These are phyloP conservation scores for Boletus nobilissimus DNA, from an alignment of 1,284 basidiomycete genomes.

Conservation along the genomic window DNA sequence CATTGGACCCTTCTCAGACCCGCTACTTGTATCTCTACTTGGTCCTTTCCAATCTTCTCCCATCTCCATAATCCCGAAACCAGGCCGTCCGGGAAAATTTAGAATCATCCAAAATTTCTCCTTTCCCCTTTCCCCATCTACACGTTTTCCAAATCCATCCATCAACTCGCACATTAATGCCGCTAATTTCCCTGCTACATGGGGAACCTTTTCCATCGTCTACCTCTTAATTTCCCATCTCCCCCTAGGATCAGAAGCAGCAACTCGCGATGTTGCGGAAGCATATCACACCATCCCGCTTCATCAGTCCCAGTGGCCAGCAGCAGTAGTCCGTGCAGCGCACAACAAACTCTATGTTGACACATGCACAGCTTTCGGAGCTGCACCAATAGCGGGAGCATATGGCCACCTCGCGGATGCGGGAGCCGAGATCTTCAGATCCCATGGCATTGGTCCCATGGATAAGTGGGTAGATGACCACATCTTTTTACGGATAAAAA, in stretches of 20 bases:
- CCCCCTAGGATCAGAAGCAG: background rate
- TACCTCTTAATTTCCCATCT: background rate
- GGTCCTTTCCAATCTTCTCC: conserved; percentile 1
- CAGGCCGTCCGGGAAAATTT: background rate
- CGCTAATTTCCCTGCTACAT: background rate
- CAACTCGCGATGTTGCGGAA: background rate
- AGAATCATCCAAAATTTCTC: background rate
- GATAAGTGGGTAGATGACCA: background rate
- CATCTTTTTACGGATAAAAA: background rate
- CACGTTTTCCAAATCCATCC: background rate
- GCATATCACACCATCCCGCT: background rate
- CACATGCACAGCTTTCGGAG: conserved; percentile 35
- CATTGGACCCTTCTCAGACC: background rate
- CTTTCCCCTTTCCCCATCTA: background rate
- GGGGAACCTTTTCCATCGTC: background rate
- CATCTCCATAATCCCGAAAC: conserved; percentile 1
- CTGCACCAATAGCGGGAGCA: conserved; percentile 42
- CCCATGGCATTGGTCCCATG: background rate
- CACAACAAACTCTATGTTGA: background rate
- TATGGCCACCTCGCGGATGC: conserved; percentile 50
- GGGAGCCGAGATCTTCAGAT: background rate
- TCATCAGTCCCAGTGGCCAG: background rate
- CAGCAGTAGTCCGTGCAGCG: background rate
- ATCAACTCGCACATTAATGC: background rate
- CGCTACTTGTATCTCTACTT: background rate